Conservation (phyloP, 2,329 filamentous ascomycete genomes). For the Bipolaris zeicola region DNA sequence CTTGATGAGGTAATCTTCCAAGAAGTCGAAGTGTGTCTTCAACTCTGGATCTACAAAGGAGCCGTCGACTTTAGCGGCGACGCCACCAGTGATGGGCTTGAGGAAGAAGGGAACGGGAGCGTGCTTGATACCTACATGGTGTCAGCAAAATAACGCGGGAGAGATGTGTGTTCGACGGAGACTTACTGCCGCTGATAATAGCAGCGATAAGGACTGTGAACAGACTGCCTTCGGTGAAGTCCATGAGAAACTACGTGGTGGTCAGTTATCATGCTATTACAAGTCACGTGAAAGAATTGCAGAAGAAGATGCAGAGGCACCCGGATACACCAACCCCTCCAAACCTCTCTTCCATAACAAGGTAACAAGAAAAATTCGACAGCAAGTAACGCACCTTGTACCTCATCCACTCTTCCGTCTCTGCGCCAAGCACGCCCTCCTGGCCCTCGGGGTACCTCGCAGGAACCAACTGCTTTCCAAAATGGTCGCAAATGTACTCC, state of each 20-base stretch:
- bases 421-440: slow-evolving; percentile 61
- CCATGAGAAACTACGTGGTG: slow-evolving; percentile 60
- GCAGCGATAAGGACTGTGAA: slow-evolving; percentile 73
- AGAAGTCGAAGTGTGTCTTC: slow-evolving; percentile 55
- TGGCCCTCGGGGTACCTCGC: slow-evolving; percentile 58
- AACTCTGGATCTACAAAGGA: slow-evolving; percentile 56
- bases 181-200: slow-evolving; percentile 60
- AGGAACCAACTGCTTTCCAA: slow-evolving; percentile 59
- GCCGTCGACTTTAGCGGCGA: slow-evolving; percentile 57
- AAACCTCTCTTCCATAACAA: neutral
- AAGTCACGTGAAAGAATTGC: neutral
- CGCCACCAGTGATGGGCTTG: slow-evolving; percentile 64
- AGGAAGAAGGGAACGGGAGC: slow-evolving; percentile 71
- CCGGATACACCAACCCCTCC: neutral
- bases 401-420: slow-evolving; percentile 65
- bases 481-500: slow-evolving; percentile 79
- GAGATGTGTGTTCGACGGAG: neutral
- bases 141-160: slow-evolving; percentile 4
- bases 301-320: neutral
- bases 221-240: slow-evolving; percentile 84
- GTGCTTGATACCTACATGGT: slow-evolving; percentile 47
- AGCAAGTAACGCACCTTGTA: slow-evolving; percentile 51
- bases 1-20: slow-evolving; percentile 57
- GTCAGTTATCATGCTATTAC: slow-evolving; percentile 4
- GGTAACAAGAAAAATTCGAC: neutral